Conservation (phyloP, 179 eudicot species). For the Patellifolia procumbens region DNA sequence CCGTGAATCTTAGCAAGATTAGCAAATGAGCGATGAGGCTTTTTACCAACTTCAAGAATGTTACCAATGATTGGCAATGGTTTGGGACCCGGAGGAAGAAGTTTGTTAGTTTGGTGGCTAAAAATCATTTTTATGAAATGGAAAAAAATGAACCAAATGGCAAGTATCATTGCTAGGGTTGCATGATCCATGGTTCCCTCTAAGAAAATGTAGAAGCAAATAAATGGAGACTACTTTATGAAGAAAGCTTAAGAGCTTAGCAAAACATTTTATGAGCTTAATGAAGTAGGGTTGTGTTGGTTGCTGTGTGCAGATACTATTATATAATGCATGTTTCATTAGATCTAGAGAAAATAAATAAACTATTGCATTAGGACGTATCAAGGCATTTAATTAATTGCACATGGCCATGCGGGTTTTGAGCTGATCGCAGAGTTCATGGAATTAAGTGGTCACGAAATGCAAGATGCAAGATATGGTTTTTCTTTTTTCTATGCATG, state of each 20-base stretch:
- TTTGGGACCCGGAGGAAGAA: slow-evolving; percentile 35
- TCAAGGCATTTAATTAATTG: no score
- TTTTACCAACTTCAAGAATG: slow-evolving; percentile 28
- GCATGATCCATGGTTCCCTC: not conserved
- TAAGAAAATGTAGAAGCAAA: not conserved
- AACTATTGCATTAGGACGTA: no score
- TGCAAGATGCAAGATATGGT: no score
- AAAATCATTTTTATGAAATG: slow-evolving; percentile 18
- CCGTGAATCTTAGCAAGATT: slow-evolving; percentile 29
- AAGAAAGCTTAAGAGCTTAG: not conserved
- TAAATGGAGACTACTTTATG: not conserved
- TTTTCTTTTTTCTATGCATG: no score
- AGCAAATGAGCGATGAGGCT: slow-evolving; percentile 35
- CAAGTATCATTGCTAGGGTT: slow-evolving; percentile 4
- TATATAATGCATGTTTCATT: no score
- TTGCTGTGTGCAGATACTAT: no score
- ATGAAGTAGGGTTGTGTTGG: no score
- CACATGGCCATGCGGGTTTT: no score
- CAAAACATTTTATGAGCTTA: no score
- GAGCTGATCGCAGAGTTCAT: no score
- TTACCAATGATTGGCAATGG: slow-evolving; percentile 35
- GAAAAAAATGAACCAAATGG: not conserved
- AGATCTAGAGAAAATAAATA: no score
- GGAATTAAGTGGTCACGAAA: no score
- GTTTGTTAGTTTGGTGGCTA: slow-evolving; percentile 6